Evolutionary conservation across 2,329 filamentous ascomycete species (phyloP).

Genomic region (Zopfia rhizophila): DNA sequence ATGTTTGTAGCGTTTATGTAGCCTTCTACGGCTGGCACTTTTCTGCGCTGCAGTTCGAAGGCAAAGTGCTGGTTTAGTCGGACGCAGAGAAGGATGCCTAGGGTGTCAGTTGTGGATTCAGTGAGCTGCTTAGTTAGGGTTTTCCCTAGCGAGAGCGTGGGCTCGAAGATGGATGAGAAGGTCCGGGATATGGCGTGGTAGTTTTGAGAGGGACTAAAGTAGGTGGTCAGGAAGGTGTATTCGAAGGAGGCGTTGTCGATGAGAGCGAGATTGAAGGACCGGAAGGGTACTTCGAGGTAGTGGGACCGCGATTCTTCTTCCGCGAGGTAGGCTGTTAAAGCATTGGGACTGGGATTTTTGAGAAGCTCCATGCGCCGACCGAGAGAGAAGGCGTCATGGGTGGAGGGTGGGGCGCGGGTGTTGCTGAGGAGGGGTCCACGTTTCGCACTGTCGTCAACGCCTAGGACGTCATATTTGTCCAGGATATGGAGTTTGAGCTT

Average conservation of each 20-base stretch:
- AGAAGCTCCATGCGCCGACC: conserved; percentile 87
- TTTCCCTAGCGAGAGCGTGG: conserved; percentile 86
- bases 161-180: conserved; percentile 88
- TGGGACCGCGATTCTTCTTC: conserved; percentile 89
- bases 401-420: conserved; percentile 59
- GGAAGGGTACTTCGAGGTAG: conserved; percentile 89
- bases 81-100: conserved; percentile 91
- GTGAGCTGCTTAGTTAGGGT: conserved; percentile 79
- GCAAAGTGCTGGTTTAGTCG: conserved; percentile 93
- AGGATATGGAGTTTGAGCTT: conserved; percentile 85
- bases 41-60: conserved; percentile 91
- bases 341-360: conserved; percentile 75
- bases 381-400: conserved; percentile 88
- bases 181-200: conserved; percentile 82
- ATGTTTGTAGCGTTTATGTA: conserved; percentile 97
- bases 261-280: conserved; percentile 92
- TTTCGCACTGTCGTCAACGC: conserved; percentile 77
- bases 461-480: conserved; percentile 85
- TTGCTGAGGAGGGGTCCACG: conserved; percentile 57
- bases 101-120: conserved; percentile 80
- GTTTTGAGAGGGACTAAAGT: conserved; percentile 82
- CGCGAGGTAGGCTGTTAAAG: conserved; percentile 86
- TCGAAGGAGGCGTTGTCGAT: conserved; percentile 95
- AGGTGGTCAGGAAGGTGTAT: conserved; percentile 90
- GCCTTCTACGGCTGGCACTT: conserved; percentile 85